These are phyloP conservation scores for Isochrysis galbana DNA, from an alignment of 78 protist species.

Conservation along the genomic window DNA sequence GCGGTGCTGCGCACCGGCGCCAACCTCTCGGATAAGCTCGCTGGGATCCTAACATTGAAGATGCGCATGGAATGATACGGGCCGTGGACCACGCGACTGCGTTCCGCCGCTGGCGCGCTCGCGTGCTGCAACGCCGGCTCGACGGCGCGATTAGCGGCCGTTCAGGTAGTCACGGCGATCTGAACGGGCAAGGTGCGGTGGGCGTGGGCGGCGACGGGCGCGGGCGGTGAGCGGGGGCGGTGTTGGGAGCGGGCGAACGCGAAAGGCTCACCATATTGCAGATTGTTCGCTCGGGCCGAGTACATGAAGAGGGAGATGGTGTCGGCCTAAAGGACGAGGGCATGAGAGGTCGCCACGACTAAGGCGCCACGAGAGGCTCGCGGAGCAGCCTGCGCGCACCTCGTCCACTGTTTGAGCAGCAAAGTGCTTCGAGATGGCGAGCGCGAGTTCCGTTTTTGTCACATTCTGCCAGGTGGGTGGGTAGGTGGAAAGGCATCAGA, in stretches of 20 bases:
- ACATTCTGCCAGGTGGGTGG: background rate
- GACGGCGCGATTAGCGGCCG: background rate
- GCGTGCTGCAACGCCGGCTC: too few relatives aligned
- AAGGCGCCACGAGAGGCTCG: too few relatives aligned
- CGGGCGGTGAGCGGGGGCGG: background rate
- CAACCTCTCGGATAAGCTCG: too few relatives aligned
- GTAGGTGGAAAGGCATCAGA: background rate
- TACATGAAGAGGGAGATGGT: slow-evolving; percentile 16
- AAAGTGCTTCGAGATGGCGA: background rate
- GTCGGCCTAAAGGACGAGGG: too few relatives aligned
- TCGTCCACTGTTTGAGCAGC: background rate
- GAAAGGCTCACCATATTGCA: background rate
- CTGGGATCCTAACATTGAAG: too few relatives aligned
- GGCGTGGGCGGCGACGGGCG: background rate
- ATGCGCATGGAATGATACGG: too few relatives aligned
- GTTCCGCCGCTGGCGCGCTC: too few relatives aligned
- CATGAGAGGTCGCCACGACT: too few relatives aligned
- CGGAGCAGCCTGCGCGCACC: too few relatives aligned
- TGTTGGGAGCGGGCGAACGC: background rate
- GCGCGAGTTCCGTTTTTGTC: slow-evolving; percentile 14
- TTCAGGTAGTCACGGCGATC: background rate
- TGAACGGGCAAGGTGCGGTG: background rate
- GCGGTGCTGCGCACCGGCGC: too few relatives aligned
- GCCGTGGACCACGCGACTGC: too few relatives aligned
- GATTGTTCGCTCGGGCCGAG: background rate